phyloP scores from a whole-genome alignment of 306 rosid species.

The Vigna reflexopilosa region DNA sequence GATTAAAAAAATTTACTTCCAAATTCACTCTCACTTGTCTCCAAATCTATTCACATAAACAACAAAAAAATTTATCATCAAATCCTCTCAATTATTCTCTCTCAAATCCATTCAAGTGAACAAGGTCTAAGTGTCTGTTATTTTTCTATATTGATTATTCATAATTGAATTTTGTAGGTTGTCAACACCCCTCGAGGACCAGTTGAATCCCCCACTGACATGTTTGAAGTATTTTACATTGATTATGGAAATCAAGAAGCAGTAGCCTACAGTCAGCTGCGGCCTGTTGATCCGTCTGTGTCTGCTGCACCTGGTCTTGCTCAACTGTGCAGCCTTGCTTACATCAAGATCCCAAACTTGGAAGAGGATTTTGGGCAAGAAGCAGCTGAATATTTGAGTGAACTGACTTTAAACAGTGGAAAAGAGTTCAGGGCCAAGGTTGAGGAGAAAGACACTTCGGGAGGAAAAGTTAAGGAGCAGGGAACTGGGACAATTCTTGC shows the following conservation, averaged over 20 bases:
- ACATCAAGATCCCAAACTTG: conserved; percentile 80
- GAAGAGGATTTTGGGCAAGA: conserved; percentile 94
- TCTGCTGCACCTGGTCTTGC: conserved; percentile 91
- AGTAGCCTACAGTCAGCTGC: conserved; percentile 70
- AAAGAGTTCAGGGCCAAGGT: conserved; percentile 87
- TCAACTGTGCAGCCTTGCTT: conserved; percentile 91
- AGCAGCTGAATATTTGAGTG: conserved; percentile 86
- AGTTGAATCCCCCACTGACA: conserved; percentile 77
- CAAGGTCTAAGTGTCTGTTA: neutral
- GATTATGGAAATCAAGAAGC: conserved; percentile 96
- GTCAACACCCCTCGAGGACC: conserved; percentile 90
- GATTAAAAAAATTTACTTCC: too few species aligned
- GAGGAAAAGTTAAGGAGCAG: conserved; percentile 91
- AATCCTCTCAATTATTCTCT: too few species aligned
- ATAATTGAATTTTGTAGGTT: conserved; percentile 58
- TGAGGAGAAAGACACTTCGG: conserved; percentile 87
- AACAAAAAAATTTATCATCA: too few species aligned
- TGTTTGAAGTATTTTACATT: conserved; percentile 88
- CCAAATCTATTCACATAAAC: too few species aligned
- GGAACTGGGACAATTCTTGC: conserved; percentile 83
- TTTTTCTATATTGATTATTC: conserved; percentile 39
- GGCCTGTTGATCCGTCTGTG: conserved; percentile 85
- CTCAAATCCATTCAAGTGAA: too few species aligned
- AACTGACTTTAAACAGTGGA: conserved; percentile 63
- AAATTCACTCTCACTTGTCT: too few species aligned